Base-by-base conservation (phyloP, 495 filamentous ascomycete species). In the Penicillium angulare region DNA sequence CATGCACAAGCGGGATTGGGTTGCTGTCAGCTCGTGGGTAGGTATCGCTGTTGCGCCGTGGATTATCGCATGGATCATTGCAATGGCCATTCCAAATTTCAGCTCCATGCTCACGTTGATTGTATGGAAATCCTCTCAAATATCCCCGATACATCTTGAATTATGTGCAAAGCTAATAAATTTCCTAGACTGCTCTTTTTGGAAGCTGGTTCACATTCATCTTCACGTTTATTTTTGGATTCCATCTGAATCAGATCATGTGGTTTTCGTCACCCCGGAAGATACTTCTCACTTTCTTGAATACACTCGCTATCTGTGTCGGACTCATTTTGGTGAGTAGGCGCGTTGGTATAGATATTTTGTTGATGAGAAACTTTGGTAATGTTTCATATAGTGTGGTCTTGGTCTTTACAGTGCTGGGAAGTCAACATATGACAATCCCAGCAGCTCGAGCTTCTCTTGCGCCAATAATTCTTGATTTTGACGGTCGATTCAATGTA, bases 131-230 rank as follows among this genome's bases (percentile, higher is more conserved):
- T n/a, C n/a, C n/a, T n/a, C n/a, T n/a, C n/a, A n/a, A n/a, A n/a
- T n/a, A n/a, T n/a, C n/a, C n/a, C n/a, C n/a, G n/a, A n/a, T n/a
- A n/a, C n/a, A n/a, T n/a, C n/a, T n/a, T n/a, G n/a, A n/a, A n/a
- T n/a, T n/a, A n/a, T n/a, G n/a, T n/a, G n/a, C n/a, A n/a, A n/a
- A n/a, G 78, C 49, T 60, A 42, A 55, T 31, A 38, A 48, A 6
- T 13, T 29, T 41, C 64, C 10, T 56, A 75, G 65, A 71, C 72
- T 5, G 68, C 72, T 2, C 57, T 73, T 1, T 75, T 75, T 36
- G 72, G 66, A 8, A 68, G 57, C 27, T 74, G 70, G 74, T 77
- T 79, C 34, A 75, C 72, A 15, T 75, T 63, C 34, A 71, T 72
- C 8, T 51, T 75, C 6, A 67, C 60, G 26, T 71, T 72, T 1